phyloP scores from a whole-genome alignment of 345 rosid genomes.

The Durio zibethinus region DNA sequence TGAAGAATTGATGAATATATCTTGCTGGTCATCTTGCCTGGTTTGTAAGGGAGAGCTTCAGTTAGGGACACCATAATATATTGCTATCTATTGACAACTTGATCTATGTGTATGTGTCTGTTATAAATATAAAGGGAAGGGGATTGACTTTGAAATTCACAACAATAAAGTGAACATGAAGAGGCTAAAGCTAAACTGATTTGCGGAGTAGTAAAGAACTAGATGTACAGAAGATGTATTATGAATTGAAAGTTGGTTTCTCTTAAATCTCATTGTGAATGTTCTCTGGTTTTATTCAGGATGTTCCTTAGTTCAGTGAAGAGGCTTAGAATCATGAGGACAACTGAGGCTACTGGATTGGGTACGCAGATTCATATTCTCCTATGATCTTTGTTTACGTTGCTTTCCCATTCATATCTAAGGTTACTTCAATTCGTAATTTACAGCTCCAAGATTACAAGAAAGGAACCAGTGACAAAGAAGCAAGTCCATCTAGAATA shows the following conservation, averaged over 20 bases:
- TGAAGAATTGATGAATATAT: neutral
- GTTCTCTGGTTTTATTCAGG: slow-evolving; percentile 32
- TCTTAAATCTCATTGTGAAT: neutral
- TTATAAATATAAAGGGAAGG: neutral
- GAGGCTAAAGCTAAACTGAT: neutral
- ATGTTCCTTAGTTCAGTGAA: slow-evolving; percentile 74
- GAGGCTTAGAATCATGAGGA: slow-evolving; percentile 89
- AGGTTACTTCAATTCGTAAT: slow-evolving; percentile 4
- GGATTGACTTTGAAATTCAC: neutral
- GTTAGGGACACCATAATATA: neutral
- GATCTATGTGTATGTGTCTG: neutral
- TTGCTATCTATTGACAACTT: neutral
- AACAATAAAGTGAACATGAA: neutral
- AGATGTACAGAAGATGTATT: neutral
- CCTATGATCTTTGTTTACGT: slow-evolving; percentile 1
- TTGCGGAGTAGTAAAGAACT: neutral
- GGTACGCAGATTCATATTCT: slow-evolving; percentile 35
- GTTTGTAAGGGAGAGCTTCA: neutral
- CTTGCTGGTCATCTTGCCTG: neutral
- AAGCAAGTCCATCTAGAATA: slow-evolving; percentile 27
- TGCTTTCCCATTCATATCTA: slow-evolving; percentile 16
- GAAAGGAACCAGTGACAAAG: slow-evolving; percentile 26
- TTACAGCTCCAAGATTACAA: slow-evolving; percentile 39
- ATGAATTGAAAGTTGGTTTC: neutral
- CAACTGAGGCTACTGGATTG: slow-evolving; percentile 72